phyloP scores from a whole-genome alignment of 2,329 filamentous ascomycete genomes.

The Aureobasidium lini region DNA sequence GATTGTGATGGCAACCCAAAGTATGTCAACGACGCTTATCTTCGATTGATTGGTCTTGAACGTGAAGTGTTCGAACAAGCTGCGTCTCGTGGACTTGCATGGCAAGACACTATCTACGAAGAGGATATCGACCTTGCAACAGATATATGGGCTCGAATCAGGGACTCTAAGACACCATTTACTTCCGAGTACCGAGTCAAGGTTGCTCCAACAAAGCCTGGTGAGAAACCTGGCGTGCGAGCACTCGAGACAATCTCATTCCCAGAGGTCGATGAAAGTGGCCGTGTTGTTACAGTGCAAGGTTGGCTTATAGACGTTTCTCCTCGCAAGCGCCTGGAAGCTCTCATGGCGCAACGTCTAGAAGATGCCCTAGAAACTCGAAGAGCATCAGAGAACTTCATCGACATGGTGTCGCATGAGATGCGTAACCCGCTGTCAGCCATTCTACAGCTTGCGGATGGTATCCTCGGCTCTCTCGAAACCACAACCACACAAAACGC shows the following conservation, averaged over 20 bases:
- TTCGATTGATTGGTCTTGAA: conserved; percentile 26
- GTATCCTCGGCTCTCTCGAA: conserved; percentile 27
- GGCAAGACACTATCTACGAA: conserved; percentile 15
- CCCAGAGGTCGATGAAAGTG: conserved; percentile 25
- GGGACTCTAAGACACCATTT: conserved; percentile 25
- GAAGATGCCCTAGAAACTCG: conserved; percentile 31
- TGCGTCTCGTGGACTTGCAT: conserved; percentile 24
- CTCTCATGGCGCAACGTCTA: conserved; percentile 24
- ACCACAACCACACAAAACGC: conserved; percentile 17
- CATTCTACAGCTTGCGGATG: conserved; percentile 39
- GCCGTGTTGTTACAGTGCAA: conserved; percentile 22
- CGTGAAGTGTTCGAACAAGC: conserved; percentile 17
- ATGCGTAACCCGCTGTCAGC: conserved; percentile 39
- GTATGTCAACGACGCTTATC: conserved; percentile 36
- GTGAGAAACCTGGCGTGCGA: conserved; percentile 18
- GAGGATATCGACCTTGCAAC: conserved; percentile 28
- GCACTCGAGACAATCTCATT: conserved; percentile 25
- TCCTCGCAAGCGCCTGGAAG: conserved; percentile 26
- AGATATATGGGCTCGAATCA: conserved; percentile 26
- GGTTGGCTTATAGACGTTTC: conserved; percentile 30
- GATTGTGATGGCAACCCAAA: conserved; percentile 27
- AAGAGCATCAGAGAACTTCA: conserved; percentile 30
- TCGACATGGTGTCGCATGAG: conserved; percentile 31
- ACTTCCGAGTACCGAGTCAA: conserved; percentile 32
- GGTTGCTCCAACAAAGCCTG: conserved; percentile 25